Conservation (phyloP, 768 basidiomycete genomes). For the Asterophora parasitica region DNA sequence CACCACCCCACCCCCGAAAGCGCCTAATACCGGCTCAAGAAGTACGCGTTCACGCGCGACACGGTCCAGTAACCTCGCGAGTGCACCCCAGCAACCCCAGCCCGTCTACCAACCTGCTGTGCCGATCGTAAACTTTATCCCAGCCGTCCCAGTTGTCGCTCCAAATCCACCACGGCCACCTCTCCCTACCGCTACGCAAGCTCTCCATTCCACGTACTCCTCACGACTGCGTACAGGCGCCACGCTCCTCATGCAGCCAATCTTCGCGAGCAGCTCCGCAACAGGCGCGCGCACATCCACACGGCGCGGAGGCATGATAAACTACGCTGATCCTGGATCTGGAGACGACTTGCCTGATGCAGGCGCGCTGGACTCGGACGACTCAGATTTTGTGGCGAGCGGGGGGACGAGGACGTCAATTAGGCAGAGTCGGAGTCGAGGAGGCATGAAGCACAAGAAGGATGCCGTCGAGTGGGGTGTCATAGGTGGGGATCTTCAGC, state of each 20-base stretch:
- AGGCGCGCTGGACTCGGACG: conserved; percentile 78
- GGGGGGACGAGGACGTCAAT: conserved; percentile 56
- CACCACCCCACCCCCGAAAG: conserved; percentile 47
- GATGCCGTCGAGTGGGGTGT: conserved; percentile 95
- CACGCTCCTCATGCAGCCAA: conserved; percentile 88
- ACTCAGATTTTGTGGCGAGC: conserved; percentile 75
- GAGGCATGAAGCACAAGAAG: conserved; percentile 82
- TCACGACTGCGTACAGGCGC: conserved; percentile 89
- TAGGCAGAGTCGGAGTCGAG: conserved; percentile 38
- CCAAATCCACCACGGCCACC: conserved; percentile 52
- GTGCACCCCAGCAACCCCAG: conserved; percentile 25
- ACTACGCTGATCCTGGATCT: conserved; percentile 84
- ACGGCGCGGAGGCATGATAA: conserved; percentile 67
- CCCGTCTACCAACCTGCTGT: conserved; percentile 32
- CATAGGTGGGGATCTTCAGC: conserved; percentile 49
- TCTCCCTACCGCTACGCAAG: conserved; percentile 63
- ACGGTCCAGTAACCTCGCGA: conserved; percentile 39
- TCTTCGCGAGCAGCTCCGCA: conserved; percentile 40
- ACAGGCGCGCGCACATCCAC: conserved; percentile 39
- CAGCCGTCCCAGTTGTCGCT: conserved; percentile 27
- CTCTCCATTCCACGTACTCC: conserved; percentile 75
- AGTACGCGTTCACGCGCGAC: conserved; percentile 36
- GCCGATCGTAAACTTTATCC: conserved; percentile 15
- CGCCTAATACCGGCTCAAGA: conserved; percentile 33
- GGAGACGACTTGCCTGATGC: conserved; percentile 79